A percentile compares a stretch with the other conserved stretches of the same genome.
Evolutionary conservation across 441 rosid species (phyloP).

Genomic region (Syzygium malaccense): DNA sequence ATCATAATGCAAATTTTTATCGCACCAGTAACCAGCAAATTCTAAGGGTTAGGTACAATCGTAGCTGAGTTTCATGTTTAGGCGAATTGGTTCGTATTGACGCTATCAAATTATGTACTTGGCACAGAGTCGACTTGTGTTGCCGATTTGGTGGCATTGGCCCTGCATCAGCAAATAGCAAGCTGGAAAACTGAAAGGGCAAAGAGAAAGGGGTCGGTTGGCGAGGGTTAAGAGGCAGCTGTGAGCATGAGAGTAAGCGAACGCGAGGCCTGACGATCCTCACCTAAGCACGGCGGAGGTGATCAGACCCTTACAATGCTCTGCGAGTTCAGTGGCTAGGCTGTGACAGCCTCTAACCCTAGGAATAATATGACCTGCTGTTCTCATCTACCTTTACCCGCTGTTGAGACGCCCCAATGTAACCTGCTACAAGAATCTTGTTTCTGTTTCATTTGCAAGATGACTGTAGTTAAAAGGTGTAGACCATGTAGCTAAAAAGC

Average conservation of each 20-base stretch:
- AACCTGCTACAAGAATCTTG: not conserved
- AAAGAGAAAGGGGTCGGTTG: not conserved
- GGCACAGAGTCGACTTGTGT: not conserved
- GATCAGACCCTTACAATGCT: not conserved
- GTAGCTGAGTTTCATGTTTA: not conserved
- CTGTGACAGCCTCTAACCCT: not conserved
- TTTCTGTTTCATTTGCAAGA: not conserved
- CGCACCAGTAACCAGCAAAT: not conserved
- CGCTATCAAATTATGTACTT: not conserved
- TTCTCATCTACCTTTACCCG: not conserved
- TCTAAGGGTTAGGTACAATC: not conserved
- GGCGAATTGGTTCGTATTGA: not conserved
- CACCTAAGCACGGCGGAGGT: not conserved
- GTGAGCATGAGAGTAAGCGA: not conserved
- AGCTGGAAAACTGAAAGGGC: not conserved
- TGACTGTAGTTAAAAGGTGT: not conserved
- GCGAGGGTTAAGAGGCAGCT: not conserved
- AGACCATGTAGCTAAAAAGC: not conserved
- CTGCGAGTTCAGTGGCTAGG: not conserved
- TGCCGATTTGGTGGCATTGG: not conserved
- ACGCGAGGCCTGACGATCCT: not conserved
- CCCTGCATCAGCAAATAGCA: not conserved
- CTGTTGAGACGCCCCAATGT: not conserved
- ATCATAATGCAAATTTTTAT: not conserved
- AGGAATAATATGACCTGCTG: not conserved